Evolutionary conservation across 768 basidiomycete species (phyloP).

Genomic region (Hygrocybe punicea): DNA sequence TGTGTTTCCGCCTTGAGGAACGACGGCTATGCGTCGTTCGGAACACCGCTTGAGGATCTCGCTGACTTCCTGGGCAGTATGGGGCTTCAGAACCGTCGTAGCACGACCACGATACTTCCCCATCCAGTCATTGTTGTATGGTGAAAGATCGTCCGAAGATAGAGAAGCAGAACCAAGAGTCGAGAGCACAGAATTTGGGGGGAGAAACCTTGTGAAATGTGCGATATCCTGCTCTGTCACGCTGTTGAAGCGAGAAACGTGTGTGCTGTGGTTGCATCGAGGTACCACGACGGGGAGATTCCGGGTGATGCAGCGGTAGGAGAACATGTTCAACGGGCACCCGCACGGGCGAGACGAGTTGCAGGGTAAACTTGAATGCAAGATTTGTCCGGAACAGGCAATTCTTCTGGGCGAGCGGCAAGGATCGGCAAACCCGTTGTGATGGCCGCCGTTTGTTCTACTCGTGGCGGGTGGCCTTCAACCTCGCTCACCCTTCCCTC

Average conservation of each 20-base stretch:
- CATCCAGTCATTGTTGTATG: conserved; percentile 94
- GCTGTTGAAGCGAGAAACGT: conserved; percentile 39
- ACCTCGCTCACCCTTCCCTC: no score
- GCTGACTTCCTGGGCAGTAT: conserved; percentile 82
- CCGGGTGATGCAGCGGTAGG: conserved; percentile 21
- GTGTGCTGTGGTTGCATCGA: conserved; percentile 22
- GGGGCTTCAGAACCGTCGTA: conserved; percentile 85
- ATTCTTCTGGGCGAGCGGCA: no score
- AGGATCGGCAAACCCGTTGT: no score
- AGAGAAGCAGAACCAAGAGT: conserved; percentile 52
- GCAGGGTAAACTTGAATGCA: no score
- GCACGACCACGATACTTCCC: conserved; percentile 86
- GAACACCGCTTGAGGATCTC: conserved; percentile 86
- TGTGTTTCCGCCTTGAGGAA: conserved; percentile 98
- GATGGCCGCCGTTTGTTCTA: no score
- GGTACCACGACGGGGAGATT: conserved; percentile 11
- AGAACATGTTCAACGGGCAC: conserved; percentile 12
- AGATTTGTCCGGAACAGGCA: no score
- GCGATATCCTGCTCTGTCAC: conserved; percentile 58
- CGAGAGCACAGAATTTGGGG: conserved; percentile 61
- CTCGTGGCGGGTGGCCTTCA: no score
- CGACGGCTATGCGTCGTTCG: conserved; percentile 76
- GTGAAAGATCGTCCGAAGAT: conserved; percentile 62
- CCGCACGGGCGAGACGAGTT: no score
- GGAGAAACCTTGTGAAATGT: conserved; percentile 65